Evolutionary conservation across 371 early-diverging fungal genomes (phyloP), one percentile per base, ranked within the genome.

Genomic region (Smittium culicis): DNA sequence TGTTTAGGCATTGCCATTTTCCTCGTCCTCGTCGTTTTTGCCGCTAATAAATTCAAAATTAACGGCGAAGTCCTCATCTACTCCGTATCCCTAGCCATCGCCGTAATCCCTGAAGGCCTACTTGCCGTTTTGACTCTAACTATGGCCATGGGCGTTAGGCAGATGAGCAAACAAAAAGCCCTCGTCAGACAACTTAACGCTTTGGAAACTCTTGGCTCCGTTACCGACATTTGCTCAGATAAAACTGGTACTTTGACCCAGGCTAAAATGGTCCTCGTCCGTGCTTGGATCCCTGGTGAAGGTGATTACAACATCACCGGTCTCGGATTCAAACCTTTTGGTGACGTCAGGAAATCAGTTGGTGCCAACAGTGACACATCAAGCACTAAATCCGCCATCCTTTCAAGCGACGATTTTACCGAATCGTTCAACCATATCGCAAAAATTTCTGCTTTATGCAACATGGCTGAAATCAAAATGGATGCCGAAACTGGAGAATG

Each of bases 81-180:
- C 70, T 87, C 88, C 3, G 85, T 91, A 54, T 85, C 89, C 54
- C 81, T 96, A 34, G 92, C 90, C 25, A 93, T 98, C 68, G 87
- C 93, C 33, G 89, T 93, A 25, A 92, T 98, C 67, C 98, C 98
- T 35, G 96, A 96, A 77, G 98, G 96, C 66, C 82, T 96, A 2
- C 86, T 94, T 14, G 93, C 94, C 33, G 93, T 94, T 16, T 76
- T 87, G 32, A 89, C 90, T 0, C 78, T 96, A 60, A 91, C 95
- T 2, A 93, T 94, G 87, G 93, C 94, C 0, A 77, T 92, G 67
- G 93, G 94, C 74, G 96, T 95, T 20, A 78, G 82, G 31, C 75
- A 88, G 27, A 90, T 98, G 92, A 92, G 94, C 33, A 81, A 83
- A 59, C 80, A 83, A 58, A 84, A 91, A 66, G 94, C 91, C 5